A percentile compares a stretch with the other conserved stretches of the same genome.
Conservation (phyloP, 2,329 filamentous ascomycete genomes). For the Lachnellula cervina region DNA sequence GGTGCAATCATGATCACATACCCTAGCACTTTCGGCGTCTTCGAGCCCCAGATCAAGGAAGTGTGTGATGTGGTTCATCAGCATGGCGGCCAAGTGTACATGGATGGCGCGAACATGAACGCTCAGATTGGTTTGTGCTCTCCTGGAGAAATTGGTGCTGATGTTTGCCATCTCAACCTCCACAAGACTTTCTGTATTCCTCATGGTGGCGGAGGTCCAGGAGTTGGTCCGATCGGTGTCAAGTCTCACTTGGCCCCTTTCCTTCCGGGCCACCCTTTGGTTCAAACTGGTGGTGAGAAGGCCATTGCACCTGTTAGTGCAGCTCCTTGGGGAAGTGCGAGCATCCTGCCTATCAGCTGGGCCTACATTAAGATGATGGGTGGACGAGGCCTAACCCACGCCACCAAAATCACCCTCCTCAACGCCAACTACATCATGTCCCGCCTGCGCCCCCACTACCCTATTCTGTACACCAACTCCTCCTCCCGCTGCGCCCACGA, state of each 20-base stretch:
- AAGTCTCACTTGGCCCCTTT: constrained; percentile 73
- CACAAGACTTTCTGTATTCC: constrained; percentile 99
- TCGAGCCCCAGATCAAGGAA: constrained; percentile 82
- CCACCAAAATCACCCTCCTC: constrained; percentile 86
- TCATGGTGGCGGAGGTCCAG: constrained; percentile 89
- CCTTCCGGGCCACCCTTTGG: constrained; percentile 64
- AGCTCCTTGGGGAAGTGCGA: constrained; percentile 81
- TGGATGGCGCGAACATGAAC: constrained; percentile 99
- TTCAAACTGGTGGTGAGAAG: constrained; percentile 50
- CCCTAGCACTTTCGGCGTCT: constrained; percentile 90
- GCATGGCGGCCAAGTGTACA: constrained; percentile 90
- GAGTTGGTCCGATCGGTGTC: constrained; percentile 90
- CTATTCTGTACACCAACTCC: constrained; percentile 88
- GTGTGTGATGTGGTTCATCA: constrained; percentile 82
- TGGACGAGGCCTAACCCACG: constrained; percentile 74
- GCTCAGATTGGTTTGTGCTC: constrained; percentile 94
- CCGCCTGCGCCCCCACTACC: constrained; percentile 78
- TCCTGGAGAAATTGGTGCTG: constrained; percentile 89
- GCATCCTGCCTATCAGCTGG: constrained; percentile 91
- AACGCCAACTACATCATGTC: constrained; percentile 97
- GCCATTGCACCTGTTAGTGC: constrained; percentile 71
- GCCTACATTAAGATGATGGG: constrained; percentile 95
- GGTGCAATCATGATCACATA: constrained; percentile 97
- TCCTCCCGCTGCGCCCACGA: constrained; percentile 90
- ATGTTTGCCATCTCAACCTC: constrained; percentile 94